Evolutionary conservation across 2,329 filamentous ascomycete genomes (phyloP), one percentile per base, ranked within the genome.

Genomic region (Fusarium beomiforme): DNA sequence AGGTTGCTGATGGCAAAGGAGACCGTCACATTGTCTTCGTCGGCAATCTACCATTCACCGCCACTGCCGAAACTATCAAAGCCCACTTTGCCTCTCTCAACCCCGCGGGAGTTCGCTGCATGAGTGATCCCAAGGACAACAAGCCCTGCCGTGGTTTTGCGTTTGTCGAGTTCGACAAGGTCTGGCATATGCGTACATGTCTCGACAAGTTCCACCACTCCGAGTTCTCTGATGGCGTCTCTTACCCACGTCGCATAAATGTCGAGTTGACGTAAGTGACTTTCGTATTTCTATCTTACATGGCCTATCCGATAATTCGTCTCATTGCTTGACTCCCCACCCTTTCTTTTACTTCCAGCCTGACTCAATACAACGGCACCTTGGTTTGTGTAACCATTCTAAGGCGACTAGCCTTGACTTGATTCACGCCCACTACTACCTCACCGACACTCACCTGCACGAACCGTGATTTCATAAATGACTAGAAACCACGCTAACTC

Each of bases 111-210:
- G 81, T 83, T 61, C 93, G 95, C 24, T 90, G 93, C 67, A 89
- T 93, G 50, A 93, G 90, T 57, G 88, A 92, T 76, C 89, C 90
- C 73, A 84, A 84, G 58, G 85, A 89, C 70, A 86, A 88, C 16
- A 85, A 84, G 59, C 74, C 90, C 71, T 91, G 89, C 77, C 91
- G 91, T 73, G 93, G 94, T 37, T 92, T 92, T 76, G 94, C 93
- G 9, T 97, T 98, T 81, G 85, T 98, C 75, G 95, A 98, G 81
- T 98, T 98, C 79, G 90, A 90, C 71, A 88, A 90, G 73, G 97
- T 91, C 82, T 92, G 95, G 81, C 90, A 92, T 78, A 97, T 97
- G 94, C 93, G 97, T 85, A 96, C 93, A 34, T 97, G 94, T 78
- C 86, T 98, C 67, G 93, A 95, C 81, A 90, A 94, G 71, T 95